Percentiles rank a stretch among this genome's conserved stretches.
phyloP scores from a whole-genome alignment of 495 filamentous ascomycete species.

The Xylaria castorea region DNA sequence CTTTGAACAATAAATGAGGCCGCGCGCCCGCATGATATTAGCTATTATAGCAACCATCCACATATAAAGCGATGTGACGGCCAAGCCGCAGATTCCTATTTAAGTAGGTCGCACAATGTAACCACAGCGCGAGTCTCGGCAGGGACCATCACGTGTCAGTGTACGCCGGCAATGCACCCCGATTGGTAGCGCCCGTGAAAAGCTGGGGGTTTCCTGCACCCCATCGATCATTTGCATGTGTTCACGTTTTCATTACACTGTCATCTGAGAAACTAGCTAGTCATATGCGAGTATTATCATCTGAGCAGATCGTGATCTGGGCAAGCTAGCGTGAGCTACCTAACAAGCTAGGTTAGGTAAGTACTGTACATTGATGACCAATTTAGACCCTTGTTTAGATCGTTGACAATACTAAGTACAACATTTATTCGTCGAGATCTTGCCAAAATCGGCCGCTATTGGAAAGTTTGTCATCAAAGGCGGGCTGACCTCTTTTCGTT shows the following conservation, averaged over 20 bases:
- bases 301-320: not conserved
- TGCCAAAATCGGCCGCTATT: not conserved
- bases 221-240: not conserved
- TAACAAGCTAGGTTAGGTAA: too few species aligned
- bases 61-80: not conserved
- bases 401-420: not conserved
- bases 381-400: not conserved
- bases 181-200: conserved; percentile 3
- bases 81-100: not conserved
- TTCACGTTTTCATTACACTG: not conserved
- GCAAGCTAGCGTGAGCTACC: not conserved
- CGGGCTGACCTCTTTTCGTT: not conserved
- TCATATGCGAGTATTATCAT: not conserved
- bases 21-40: not conserved
- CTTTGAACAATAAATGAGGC: not conserved
- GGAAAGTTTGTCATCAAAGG: not conserved
- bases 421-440: not conserved
- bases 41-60: not conserved
- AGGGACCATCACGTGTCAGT: not conserved
- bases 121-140: not conserved
- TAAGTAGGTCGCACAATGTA: not conserved
- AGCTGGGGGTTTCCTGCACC: not conserved
- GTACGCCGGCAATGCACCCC: not conserved
- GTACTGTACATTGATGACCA: not conserved
- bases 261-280: not conserved